Conservation (phyloP, 805 yeast genomes). For the Maudiozyma bulderi region DNA sequence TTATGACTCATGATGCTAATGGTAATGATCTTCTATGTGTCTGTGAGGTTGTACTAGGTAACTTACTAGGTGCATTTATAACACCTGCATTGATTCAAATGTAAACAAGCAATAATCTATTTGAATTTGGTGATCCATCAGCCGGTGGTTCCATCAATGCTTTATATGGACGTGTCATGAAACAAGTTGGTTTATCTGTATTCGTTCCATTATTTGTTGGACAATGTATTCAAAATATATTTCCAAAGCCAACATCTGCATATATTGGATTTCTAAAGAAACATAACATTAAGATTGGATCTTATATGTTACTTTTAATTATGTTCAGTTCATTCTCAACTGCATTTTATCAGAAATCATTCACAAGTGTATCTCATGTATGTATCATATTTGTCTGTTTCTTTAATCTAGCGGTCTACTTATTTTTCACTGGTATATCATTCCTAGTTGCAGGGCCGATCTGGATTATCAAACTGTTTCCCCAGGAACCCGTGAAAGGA, state of each 20-base stretch:
- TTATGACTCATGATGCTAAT: slow-evolving; percentile 79
- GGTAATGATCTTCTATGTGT: slow-evolving; percentile 73
- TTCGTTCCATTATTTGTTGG: slow-evolving; percentile 86
- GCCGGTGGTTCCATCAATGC: slow-evolving; percentile 39
- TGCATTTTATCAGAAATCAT: slow-evolving; percentile 76
- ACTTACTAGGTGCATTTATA: slow-evolving; percentile 73
- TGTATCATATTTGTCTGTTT: slow-evolving; percentile 71
- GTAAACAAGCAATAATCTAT: slow-evolving; percentile 44
- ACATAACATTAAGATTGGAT: slow-evolving; percentile 50
- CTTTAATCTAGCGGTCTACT: slow-evolving; percentile 70
- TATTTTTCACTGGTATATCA: slow-evolving; percentile 63
- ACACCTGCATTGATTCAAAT: slow-evolving; percentile 79
- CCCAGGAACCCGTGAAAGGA: slow-evolving; percentile 37
- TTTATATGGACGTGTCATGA: slow-evolving; percentile 70
- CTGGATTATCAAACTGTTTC: slow-evolving; percentile 37
- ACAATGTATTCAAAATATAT: slow-evolving; percentile 63
- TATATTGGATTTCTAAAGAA: slow-evolving; percentile 17
- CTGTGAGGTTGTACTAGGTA: slow-evolving; percentile 81
- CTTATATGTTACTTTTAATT: slow-evolving; percentile 67
- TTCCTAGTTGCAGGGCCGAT: slow-evolving; percentile 52
- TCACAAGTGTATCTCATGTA: slow-evolving; percentile 55
- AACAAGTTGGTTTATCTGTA: slow-evolving; percentile 75
- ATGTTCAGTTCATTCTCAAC: slow-evolving; percentile 78
- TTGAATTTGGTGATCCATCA: slow-evolving; percentile 78
- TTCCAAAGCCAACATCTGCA: slow-evolving; percentile 38